A percentile compares a stretch with the other conserved stretches of the same genome.
Evolutionary conservation across 257 asterid genomes (phyloP).

Genomic region (Primulina huaijiensis): DNA sequence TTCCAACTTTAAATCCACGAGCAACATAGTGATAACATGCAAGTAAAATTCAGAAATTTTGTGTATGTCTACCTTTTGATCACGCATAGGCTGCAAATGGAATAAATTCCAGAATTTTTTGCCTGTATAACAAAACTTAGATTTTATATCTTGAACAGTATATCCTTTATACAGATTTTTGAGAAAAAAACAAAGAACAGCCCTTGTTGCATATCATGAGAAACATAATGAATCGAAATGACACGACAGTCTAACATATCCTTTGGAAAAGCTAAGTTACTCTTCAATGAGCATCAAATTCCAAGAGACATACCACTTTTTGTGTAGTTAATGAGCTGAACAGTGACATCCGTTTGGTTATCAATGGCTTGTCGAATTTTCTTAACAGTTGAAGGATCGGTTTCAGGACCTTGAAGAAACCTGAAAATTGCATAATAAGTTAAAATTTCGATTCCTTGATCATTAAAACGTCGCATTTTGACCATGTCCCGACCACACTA

Average conservation of each 20-base stretch:
- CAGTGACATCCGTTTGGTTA: constrained; percentile 85
- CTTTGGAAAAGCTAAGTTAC: neutral
- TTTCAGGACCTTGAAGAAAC: constrained; percentile 98
- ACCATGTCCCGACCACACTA: too few species aligned
- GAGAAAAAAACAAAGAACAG: neutral
- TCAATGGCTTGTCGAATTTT: constrained; percentile 93
- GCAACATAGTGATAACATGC: constrained; percentile 1
- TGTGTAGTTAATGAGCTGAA: constrained; percentile 98
- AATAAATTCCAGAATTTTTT: constrained; percentile 98
- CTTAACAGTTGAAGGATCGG: constrained; percentile 86
- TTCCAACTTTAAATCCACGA: neutral
- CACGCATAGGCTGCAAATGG: constrained; percentile 99
- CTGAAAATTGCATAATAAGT: constrained; percentile 29
- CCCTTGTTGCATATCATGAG: neutral
- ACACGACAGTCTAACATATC: neutral
- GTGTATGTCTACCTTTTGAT: constrained; percentile 71
- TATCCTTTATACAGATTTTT: neutral
- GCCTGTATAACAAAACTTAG: constrained; percentile 30
- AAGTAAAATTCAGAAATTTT: constrained; percentile 8
- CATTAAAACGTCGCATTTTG: too few species aligned
- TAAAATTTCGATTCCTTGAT: neutral
- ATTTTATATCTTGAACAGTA: neutral
- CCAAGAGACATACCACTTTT: constrained; percentile 33
- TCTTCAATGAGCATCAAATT: neutral
- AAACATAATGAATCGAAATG: too few species aligned